Evolutionary conservation across 164 flowering plant genomes (phyloP), one percentile per base, ranked within the genome.

Genomic region (Dillenia suffruticosa): DNA sequence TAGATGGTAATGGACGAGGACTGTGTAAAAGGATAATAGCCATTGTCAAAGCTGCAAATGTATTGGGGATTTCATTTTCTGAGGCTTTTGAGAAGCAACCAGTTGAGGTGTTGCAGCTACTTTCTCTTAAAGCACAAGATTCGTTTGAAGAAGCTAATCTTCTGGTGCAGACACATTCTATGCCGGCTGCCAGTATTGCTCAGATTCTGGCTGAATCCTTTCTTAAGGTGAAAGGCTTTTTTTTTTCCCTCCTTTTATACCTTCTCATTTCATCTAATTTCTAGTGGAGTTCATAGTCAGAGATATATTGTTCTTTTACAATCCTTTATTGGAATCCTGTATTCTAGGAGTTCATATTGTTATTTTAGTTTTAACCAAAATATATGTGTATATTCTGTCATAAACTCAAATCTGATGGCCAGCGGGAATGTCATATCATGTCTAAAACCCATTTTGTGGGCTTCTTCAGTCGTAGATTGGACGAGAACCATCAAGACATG

Each of bases 81-180:
- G 99, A 95, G 83, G 99, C 97, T 58, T 91, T 81, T 74, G 76
- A 70, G 44, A 91, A 92, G 75, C 90, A 78, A 63, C 97, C 99
- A 49, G 72, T 88, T 64, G 99, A 95, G 69, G 72, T 95, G 65
- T 77, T 95, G 15, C 97, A 88, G 78, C 72, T 95, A 65, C 93
- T 91, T 70, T 89, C 94, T 65, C 97, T 95, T 52, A 94, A 95
- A 79, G 99, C 99, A n/a, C 99, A 95, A 74, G 97, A 95, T 57
- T 95, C 99, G 32, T 85, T 89, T 77, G 97, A 89, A 69, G 97
- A 89, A 77, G 97, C 99, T 26, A 79, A 77, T 58, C 81, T 85
- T 49, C 79, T 92, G 10, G 89, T 95, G 56, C 89, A 82, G 63
- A 81, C 90, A 49, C 96, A 95, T 78, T 69, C 86, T 32, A 85